Evolutionary conservation across 768 basidiomycete species (phyloP), one percentile per base, ranked within the genome.

Genomic region (Stropharia rugosoannulata): DNA sequence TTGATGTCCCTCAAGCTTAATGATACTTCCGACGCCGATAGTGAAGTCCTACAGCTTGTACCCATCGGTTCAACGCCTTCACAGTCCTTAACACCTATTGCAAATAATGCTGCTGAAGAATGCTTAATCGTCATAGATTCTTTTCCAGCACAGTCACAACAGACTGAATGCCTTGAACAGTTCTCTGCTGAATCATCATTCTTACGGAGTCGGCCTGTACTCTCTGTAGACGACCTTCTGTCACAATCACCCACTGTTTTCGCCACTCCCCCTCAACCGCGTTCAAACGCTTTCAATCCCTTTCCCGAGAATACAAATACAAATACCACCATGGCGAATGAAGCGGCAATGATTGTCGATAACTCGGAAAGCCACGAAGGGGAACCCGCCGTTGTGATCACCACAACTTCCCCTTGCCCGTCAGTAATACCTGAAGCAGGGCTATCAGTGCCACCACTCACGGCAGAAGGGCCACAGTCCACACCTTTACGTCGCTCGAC

Each of bases 111-210:
- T 32, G 7, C 29, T 32, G 29, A 32, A 32, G 55, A 57, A 29
- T 51, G 63, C 49, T 56, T 70, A 16, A 68, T 69, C 42, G 56
- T 58, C 18, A 66, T 80, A 51, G 79, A 81, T 62, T 74, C 78
- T 18, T 70, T 76, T 61, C 67, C 73, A 37, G 55, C 52, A 6
- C 57, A 47, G 15, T 52, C 54, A 19, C 16, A 5, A 29, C 18
- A 35, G 18, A 46, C 27, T 11, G 39, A 5, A 12, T 25, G 29
- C 13, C 16, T 5, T 16, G 15, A n/a, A 19, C 35, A 19, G 16
- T 5, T 7, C 3, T 16, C 15, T 16, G 41, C 35, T 44, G 25
- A n/a, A 16, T 8, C 29, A 13, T 11, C 18, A 10, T 8, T 42
- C 36, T 50, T 46, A n/a, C 12, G 32, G 11, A 32, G 27, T 41